A percentile compares a stretch with the other conserved stretches of the same genome.
Evolutionary conservation across 2,329 filamentous ascomycete species (phyloP).

Genomic region (Macrophomina pseudophaseolina): DNA sequence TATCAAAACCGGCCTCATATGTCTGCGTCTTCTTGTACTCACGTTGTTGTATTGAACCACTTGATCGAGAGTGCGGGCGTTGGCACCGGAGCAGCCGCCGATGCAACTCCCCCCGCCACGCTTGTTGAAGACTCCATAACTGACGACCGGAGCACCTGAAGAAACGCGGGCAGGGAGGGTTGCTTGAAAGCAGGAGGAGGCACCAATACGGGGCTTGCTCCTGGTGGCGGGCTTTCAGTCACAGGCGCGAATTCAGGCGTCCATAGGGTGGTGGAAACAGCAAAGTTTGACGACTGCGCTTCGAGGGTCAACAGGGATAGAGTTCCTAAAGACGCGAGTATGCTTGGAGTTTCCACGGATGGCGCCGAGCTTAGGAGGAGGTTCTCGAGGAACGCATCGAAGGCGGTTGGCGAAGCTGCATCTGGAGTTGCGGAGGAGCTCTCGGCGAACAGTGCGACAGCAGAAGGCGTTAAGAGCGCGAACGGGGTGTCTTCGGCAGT

Average conservation of each 20-base stretch:
- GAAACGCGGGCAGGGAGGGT: no score
- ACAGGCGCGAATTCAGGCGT: conserved; percentile 1
- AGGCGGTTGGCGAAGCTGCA: background rate
- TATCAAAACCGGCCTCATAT: background rate
- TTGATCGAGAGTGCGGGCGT: background rate
- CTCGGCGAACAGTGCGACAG: background rate
- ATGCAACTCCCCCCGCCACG: background rate
- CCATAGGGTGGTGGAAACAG: background rate
- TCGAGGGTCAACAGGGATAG: background rate
- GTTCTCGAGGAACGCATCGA: background rate
- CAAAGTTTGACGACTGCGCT: background rate
- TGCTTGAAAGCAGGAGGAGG: background rate
- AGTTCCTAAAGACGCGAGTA: background rate
- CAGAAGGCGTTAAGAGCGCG: background rate
- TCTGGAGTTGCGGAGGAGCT: background rate
- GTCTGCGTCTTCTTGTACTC: background rate
- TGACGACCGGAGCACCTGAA: background rate
- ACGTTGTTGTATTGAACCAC: conserved; percentile 16
- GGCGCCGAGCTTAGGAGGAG: background rate
- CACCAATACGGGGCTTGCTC: background rate
- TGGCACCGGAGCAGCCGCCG: background rate
- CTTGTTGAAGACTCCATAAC: background rate
- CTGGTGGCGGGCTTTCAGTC: background rate
- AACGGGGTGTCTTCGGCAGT: background rate
- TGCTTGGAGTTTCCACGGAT: background rate